Percentiles rank a stretch among this genome's conserved stretches.
Conservation (phyloP, 768 basidiomycete species). For the Mycena kentingensis region DNA sequence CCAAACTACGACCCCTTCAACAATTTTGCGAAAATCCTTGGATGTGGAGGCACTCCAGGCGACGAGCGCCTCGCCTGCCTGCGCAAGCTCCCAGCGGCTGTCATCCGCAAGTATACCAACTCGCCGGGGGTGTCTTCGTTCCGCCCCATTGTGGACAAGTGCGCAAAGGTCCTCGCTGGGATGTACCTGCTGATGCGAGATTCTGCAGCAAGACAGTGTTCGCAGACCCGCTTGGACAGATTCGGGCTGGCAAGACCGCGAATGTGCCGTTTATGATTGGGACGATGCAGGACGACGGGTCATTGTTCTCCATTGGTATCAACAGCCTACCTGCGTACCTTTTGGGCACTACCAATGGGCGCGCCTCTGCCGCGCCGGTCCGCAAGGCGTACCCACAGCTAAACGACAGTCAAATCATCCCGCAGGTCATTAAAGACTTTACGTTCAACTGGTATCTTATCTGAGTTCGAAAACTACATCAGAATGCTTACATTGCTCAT, state of each 20-base stretch:
- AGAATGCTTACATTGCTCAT: too few species aligned
- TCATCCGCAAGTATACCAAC: conserved; percentile 21
- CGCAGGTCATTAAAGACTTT: conserved; percentile 7
- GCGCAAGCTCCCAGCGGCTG: conserved; percentile 21
- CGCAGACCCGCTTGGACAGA: conserved; percentile 17
- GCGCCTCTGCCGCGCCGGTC: conserved; percentile 7
- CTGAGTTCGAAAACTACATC: too few species aligned
- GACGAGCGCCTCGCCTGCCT: conserved; percentile 23
- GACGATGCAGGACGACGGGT: conserved; percentile 21
- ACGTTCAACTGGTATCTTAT: conserved; percentile 16
- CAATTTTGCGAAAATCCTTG: conserved; percentile 7
- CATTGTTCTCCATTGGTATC: conserved; percentile 11
- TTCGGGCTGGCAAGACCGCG: conserved; percentile 10
- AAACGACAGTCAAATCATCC: conserved; percentile 15
- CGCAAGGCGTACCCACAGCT: conserved; percentile 19
- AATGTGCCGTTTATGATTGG: conserved; percentile 21
- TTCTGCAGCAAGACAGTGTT: conserved; percentile 9
- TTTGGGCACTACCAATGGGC: not conserved
- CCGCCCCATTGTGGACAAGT: conserved; percentile 10
- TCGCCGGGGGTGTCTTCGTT: conserved; percentile 13
- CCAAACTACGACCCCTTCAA: conserved; percentile 9
- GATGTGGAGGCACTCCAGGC: conserved; percentile 24
- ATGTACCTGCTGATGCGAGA: not conserved
- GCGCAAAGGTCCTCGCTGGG: not conserved
- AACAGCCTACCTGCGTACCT: conserved; percentile 19